Evolutionary conservation across 176 grass and related monocot genomes (phyloP), one percentile per base, ranked within the genome.

Genomic region (Alopecurus myosuroides): DNA sequence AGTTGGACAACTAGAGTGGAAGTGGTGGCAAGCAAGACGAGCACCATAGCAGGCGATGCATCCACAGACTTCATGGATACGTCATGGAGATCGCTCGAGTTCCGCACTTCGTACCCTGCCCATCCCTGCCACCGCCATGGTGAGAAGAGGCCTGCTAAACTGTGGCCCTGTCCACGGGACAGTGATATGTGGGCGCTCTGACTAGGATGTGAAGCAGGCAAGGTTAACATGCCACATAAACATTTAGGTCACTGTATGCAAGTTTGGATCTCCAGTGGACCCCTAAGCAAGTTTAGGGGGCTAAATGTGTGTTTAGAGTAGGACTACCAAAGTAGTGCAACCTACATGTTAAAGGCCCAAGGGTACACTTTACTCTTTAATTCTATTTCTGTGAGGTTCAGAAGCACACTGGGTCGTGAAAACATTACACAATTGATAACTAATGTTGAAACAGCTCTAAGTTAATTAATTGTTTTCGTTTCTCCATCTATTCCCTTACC

Each of bases 381-480:
- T 19, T 58, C 50, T 35, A 56, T 20, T 78, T 78, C 46, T 75
- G 70, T 61, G 39, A 14, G 57, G 39, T 10, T 58, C 34, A 29
- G 20, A 60, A 46, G 57, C 29, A 71, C 6, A 39, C 10, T 77
- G 36, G 46, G 57, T 58, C 10, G 35, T 56, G 23, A 41, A 62
- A 61, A 77, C 40, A 11, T 77, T 31, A 23, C 50, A 37, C 22
- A 39, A 39, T 37, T 56, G 39, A 34, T 77, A 3, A 52, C 23
- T 82, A 56, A 8, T 71, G 18, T 73, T 82, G 36, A 82, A 73
- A 58, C 50, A 40, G 13, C 75, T 77, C 22, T 45, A 66, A 35
- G 26, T 80, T 80, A 49, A 80, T 30, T 42, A 62, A 44, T 28
- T 79, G 18, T 15, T 78, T 70, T 46, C 64, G 31, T 9, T 83